phyloP scores from a whole-genome alignment of 2,329 filamentous ascomycete genomes.

The Pestalotiopsis sp. region DNA sequence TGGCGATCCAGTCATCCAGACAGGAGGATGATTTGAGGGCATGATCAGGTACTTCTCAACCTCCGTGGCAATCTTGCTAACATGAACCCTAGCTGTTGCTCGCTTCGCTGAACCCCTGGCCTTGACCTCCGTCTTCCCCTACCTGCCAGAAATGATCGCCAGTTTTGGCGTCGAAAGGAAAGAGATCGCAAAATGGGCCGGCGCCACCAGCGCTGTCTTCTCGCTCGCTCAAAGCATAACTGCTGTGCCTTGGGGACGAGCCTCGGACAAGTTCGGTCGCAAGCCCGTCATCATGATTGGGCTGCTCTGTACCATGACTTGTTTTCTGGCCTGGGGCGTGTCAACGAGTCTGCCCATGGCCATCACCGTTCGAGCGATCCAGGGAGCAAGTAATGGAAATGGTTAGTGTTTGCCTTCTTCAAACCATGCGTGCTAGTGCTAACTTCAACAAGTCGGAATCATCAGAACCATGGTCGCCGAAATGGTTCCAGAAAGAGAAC shows the following conservation, averaged over 20 bases:
- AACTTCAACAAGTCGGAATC: conserved; percentile 69
- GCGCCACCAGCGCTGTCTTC: conserved; percentile 72
- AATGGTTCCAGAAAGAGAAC: conserved; percentile 82
- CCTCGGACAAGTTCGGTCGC: conserved; percentile 78
- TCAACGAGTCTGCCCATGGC: conserved; percentile 80
- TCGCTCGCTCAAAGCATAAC: conserved; percentile 73
- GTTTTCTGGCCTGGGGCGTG: conserved; percentile 82
- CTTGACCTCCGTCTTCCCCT: conserved; percentile 72
- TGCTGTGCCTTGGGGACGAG: conserved; percentile 74
- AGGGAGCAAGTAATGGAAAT: conserved; percentile 87
- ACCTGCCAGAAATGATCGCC: conserved; percentile 80
- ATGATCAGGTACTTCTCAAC: conserved; percentile 22
- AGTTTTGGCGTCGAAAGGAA: conserved; percentile 73
- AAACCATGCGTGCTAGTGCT: conserved; percentile 14
- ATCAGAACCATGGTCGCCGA: conserved; percentile 91
- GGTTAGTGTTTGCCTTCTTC: conserved; percentile 41
- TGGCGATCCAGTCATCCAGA: background rate
- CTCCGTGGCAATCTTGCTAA: conserved; percentile 33
- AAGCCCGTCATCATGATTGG: conserved; percentile 81
- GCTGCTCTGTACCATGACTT: conserved; percentile 77
- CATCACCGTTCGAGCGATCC: conserved; percentile 74
- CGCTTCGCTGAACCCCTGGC: conserved; percentile 77
- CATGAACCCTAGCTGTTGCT: conserved; percentile 63
- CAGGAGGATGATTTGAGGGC: background rate
- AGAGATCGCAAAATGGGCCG: conserved; percentile 80